Base-by-base conservation (phyloP, 805 yeast genomes). In the Saccharomyces kudriavzevii region DNA sequence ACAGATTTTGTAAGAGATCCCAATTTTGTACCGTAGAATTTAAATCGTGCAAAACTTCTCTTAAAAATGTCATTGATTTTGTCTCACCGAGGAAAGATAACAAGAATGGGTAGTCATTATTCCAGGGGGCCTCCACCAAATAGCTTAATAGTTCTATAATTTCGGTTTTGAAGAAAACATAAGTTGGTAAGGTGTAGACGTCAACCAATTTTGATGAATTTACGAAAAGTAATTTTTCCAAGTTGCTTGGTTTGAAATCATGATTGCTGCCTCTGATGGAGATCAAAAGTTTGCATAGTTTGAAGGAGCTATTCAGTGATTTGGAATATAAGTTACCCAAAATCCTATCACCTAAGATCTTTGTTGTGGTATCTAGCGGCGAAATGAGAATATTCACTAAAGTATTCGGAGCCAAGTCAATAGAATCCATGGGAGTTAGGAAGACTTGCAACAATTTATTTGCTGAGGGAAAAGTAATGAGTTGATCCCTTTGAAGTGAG, bases 81-180 rank as follows among this genome's bases (percentile, higher is more conserved):
- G 76, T 74, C n/a, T 78, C 74, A 3, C 96, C 94, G 52, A 92
- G 70, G 65, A 89, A 89, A 0, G 97, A 87, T 43, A 92, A 73
- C 49, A 92, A 70, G 0, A 96, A 89, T 3, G 96, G 96, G 31
- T 84, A 79, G 27, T 80, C 82, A 4, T 72, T 70, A 5, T 74
- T 74, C 84, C 87, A 82, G 2, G 72, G 70, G 0, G 82, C 83
- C 46, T 73, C 74, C 1, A 87, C 82, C 45, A 87, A 66, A 4
- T 78, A 72, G 4, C 84, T 78, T 17, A 89, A 67, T 40, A 89
- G 64, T 45, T 77, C 77, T 31, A 88, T 68, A 1, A 88, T 73
- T 10, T 72, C 71, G 30, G 70, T 67, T 55, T 89, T 79, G 54
- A 84, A 71, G 0, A 69, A 59, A n/a, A 72, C 73, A 2, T 50